Evolutionary conservation across 441 rosid genomes (phyloP).

Genomic region (Bruguiera hainesii): DNA sequence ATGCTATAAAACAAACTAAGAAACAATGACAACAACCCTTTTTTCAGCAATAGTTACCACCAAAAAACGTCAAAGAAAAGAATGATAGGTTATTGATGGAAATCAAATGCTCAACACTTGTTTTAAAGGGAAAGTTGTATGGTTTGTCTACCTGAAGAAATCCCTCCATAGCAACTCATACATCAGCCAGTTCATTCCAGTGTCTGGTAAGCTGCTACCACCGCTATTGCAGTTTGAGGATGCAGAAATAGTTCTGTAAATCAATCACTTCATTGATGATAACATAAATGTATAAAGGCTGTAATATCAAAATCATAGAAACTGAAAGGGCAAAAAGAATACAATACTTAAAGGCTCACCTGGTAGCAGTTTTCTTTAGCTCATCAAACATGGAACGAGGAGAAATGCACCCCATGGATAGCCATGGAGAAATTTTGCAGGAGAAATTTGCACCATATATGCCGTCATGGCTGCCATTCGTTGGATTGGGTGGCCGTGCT

Average conservation of each 20-base stretch:
- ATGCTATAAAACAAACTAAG: too few species aligned
- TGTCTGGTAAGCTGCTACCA: constrained; percentile 44
- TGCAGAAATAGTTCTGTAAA: constrained; percentile 48
- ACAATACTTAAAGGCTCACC: constrained; percentile 29
- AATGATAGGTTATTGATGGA: neutral
- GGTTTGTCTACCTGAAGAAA: constrained; percentile 79
- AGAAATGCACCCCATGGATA: constrained; percentile 85
- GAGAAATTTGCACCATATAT: constrained; percentile 90
- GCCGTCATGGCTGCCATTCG: constrained; percentile 42
- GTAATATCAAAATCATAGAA: neutral
- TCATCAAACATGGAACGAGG: constrained; percentile 92
- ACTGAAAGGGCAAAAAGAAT: neutral
- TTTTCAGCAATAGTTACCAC: neutral
- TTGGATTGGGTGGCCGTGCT: constrained; percentile 61
- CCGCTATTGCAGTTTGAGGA: constrained; percentile 35
- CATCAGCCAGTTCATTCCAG: constrained; percentile 83
- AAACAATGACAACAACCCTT: neutral
- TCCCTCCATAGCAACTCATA: constrained; percentile 97
- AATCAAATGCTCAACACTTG: neutral
- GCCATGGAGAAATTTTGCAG: constrained; percentile 97
- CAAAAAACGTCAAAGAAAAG: neutral
- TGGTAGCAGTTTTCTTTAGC: constrained; percentile 66
- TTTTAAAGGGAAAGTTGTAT: neutral
- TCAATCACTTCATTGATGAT: constrained; percentile 14
- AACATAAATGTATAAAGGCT: neutral